phyloP scores from a whole-genome alignment of 2,329 filamentous ascomycete species.

The Apiospora sp. region DNA sequence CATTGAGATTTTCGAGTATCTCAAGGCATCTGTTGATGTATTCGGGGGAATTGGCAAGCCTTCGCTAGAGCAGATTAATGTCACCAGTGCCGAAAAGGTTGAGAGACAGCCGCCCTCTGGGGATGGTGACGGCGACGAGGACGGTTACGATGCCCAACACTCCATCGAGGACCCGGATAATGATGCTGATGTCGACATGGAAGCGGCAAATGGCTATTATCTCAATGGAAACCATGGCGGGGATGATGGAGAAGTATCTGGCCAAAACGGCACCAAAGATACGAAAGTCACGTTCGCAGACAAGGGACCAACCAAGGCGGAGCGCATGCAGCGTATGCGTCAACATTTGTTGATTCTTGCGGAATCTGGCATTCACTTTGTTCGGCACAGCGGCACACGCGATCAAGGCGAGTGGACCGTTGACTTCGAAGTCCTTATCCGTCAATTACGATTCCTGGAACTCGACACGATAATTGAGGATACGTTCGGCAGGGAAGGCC shows the following conservation, averaged over 20 bases:
- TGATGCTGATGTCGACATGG: slow-evolving; percentile 31
- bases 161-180: slow-evolving; percentile 49
- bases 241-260: slow-evolving; percentile 26
- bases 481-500: slow-evolving; percentile 76
- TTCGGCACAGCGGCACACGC: slow-evolving; percentile 69
- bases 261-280: slow-evolving; percentile 40
- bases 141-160: neutral
- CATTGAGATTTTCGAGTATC: slow-evolving; percentile 62
- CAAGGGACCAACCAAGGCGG: slow-evolving; percentile 48
- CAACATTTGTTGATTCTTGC: slow-evolving; percentile 77
- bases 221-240: slow-evolving; percentile 38
- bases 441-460: slow-evolving; percentile 76
- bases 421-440: slow-evolving; percentile 78
- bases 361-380: slow-evolving; percentile 73
- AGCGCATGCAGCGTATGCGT: slow-evolving; percentile 67
- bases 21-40: slow-evolving; percentile 61
- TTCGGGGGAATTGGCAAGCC: slow-evolving; percentile 65
- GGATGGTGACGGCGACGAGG: slow-evolving; percentile 39
- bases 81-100: slow-evolving; percentile 58
- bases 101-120: slow-evolving; percentile 44
- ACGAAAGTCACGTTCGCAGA: slow-evolving; percentile 63
- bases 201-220: slow-evolving; percentile 31
- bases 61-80: slow-evolving; percentile 48
- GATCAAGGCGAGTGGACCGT: slow-evolving; percentile 82
- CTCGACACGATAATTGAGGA: slow-evolving; percentile 83